A percentile compares a stretch with the other conserved stretches of the same genome.
Conservation (phyloP, 1,139 yeast genomes). For the Geotrichum histeridarum region DNA sequence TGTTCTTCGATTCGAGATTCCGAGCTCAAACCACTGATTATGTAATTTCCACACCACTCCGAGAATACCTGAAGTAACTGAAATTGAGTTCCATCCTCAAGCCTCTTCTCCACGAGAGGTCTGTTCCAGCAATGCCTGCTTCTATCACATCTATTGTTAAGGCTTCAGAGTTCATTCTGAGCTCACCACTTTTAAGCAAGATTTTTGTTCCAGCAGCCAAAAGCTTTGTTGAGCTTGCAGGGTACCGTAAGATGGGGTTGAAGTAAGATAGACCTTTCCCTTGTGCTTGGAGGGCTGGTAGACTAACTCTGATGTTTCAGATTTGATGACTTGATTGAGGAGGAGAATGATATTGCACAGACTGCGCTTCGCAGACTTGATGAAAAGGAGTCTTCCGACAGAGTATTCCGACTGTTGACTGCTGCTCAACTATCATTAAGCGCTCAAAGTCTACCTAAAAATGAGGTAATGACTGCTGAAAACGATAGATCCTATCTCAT, state of each 20-base stretch:
- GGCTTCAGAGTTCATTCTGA: conserved; percentile 73
- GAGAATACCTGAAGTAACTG: neutral
- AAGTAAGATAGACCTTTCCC: conserved; percentile 42
- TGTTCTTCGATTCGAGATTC: no score
- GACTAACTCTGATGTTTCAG: conserved; percentile 30
- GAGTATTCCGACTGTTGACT: conserved; percentile 85
- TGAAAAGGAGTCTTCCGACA: conserved; percentile 73
- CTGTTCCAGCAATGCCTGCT: conserved; percentile 44
- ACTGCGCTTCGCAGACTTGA: conserved; percentile 87
- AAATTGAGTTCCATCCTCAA: neutral
- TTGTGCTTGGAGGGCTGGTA: neutral
- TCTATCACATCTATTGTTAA: conserved; percentile 79
- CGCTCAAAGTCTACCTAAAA: conserved; percentile 78
- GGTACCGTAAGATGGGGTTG: conserved; percentile 91
- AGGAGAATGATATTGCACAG: conserved; percentile 82
- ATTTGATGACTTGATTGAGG: conserved; percentile 79
- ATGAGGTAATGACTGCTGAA: conserved; percentile 71
- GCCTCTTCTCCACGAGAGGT: neutral
- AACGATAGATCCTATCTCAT: conserved; percentile 81
- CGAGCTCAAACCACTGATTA: no score
- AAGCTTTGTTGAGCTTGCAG: conserved; percentile 66
- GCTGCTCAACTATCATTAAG: conserved; percentile 85
- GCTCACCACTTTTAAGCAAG: conserved; percentile 72
- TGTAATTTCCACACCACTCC: no score
- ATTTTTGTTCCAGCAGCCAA: conserved; percentile 75